phyloP scores from a whole-genome alignment of 345 rosid species.

The Iberis pinnata region DNA sequence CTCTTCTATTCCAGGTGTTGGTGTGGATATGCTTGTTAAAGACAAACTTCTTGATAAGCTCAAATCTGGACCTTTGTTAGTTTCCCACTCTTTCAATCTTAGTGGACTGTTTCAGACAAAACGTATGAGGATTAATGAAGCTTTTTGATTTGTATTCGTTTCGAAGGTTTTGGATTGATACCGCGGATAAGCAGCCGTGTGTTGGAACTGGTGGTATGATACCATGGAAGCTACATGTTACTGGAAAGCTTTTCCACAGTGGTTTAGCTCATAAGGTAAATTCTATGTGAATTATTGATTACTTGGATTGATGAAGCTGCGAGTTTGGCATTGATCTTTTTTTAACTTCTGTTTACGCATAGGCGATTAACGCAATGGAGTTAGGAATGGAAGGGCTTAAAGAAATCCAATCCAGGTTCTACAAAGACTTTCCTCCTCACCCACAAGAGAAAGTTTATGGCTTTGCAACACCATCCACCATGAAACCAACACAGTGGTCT shows the following conservation, averaged over 20 bases:
- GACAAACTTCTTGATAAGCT: constrained; percentile 76
- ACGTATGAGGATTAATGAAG: not conserved
- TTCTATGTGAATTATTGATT: constrained; percentile 18
- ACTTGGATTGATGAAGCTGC: not conserved
- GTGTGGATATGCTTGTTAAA: constrained; percentile 80
- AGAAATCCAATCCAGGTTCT: constrained; percentile 72
- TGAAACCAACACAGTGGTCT: constrained; percentile 98
- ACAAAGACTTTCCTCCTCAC: constrained; percentile 85
- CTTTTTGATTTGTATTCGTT: not conserved
- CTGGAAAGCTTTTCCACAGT: constrained; percentile 93
- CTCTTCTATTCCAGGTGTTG: constrained; percentile 74
- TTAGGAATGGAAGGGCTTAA: constrained; percentile 84
- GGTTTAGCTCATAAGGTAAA: constrained; percentile 89
- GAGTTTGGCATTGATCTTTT: constrained; percentile 1
- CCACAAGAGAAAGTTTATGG: constrained; percentile 68
- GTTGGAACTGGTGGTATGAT: constrained; percentile 98
- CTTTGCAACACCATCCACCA: constrained; percentile 94
- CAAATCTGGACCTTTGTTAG: constrained; percentile 89
- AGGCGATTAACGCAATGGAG: constrained; percentile 94
- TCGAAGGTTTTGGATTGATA: constrained; percentile 88
- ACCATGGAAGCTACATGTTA: constrained; percentile 89
- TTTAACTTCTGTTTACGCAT: not conserved
- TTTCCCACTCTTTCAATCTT: not conserved
- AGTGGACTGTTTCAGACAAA: not conserved
- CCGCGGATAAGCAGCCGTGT: constrained; percentile 98